Evolutionary conservation across 148 eudicot genomes (phyloP), one percentile per base, ranked within the genome.

Genomic region (Vaccinium darrowii): DNA sequence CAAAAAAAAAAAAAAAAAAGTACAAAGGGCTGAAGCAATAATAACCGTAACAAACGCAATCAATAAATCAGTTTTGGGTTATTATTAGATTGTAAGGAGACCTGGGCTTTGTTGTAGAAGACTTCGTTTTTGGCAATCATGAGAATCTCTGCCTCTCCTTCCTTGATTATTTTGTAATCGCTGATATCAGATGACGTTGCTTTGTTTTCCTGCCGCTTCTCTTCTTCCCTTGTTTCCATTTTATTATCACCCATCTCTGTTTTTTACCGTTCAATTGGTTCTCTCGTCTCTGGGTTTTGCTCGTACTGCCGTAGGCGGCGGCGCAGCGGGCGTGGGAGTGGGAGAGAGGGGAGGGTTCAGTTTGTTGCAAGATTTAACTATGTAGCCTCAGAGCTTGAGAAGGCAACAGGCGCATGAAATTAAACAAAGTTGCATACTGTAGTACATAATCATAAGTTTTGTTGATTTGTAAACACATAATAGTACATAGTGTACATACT

Each of bases 61-160:
- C 23, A 57, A 57, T 18, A 50, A 84, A n/a, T n/a, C 30, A 58
- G 60, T 18, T 18, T 43, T 2, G 33, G 36, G 67, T 25, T 12
- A 27, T 8, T 33, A 49, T 27, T 1, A 39, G 67, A 36, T 4
- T 65, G 23, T 19, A 65, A 39, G 47, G 53, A 75, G 83, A 97
- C 99, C 99, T 97, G 99, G 84, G 99, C 82, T 87, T 93, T 95
- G 83, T 97, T 97, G 89, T 88, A 97, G 73, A 97, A 97, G 86
- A 97, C 99, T 93, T 93, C 89, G 78, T 95, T 95, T 39, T 94
- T 89, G 16, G 89, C 88, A 86, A 91, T 98, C 98, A 95, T 93
- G 79, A 97, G 90, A 92, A 97, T 95, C 92, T 97, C 99, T 79
- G 99, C 98, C 78, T 97, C 99, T 4, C 99, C 99, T 88, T 97